Evolutionary conservation across 2,329 filamentous ascomycete genomes (phyloP), one percentile per base, ranked within the genome.

Genomic region (Botrytis fragariae): DNA sequence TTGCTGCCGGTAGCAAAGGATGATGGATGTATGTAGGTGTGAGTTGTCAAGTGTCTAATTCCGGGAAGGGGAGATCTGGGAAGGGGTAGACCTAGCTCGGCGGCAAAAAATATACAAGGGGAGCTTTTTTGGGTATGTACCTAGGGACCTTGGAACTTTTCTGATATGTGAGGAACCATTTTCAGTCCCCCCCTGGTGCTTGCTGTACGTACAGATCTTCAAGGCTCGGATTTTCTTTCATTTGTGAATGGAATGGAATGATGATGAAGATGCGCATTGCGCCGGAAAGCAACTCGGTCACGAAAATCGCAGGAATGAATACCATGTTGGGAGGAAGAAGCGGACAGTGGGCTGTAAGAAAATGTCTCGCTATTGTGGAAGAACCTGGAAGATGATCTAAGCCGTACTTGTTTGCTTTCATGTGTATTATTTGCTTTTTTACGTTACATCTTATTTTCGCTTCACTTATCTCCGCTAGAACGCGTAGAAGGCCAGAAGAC

Each of bases 301-400:
- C 32, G 39, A 22, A 54, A 16, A 18, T 45, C n/a, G 64, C 9
- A 65, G 63, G 63, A 65, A n/a, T 65, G 29, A 65, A 37, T 48
- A 48, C 63, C 63, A 65, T 65, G 63, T 65, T 65, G 44, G 29
- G 48, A 54, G 64, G 45, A 57, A 65, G 62, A 65, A 65, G 62
- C 42, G 42, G 29, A 42, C 62, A 65, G 37, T 42, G 25, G 35
- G 45, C 29, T n/a, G 61, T 64, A 22, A 54, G 65, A 29, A 68
- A 57, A 42, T 57, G 65, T 68, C 65, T 68, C 35, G 48, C 35
- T 14, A 16, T 57, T 7, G n/a, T 68, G 45, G 16, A 32, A 42
- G 64, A 68, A 39, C 29, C 64, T 29, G 8, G 39, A 32, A 48
- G 45, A 51, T 22, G 37, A 54, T 54, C 20, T 29, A 29, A 39